Evolutionary conservation across 2,329 filamentous ascomycete species (phyloP).

Genomic region (Cladorrhinum sp.): DNA sequence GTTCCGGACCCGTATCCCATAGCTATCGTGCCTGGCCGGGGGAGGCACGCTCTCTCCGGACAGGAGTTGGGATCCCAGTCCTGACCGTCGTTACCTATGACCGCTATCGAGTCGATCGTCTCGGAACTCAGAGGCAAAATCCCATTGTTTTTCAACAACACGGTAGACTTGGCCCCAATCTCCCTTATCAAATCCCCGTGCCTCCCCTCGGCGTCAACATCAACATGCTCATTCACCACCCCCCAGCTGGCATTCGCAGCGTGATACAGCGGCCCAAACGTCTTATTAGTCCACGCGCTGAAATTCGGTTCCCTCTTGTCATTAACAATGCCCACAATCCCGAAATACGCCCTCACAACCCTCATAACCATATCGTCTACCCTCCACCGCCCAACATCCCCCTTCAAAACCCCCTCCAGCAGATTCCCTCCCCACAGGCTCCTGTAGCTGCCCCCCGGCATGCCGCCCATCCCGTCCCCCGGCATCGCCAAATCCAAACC

Average conservation of each 20-base stretch:
- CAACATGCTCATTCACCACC: conserved; percentile 62
- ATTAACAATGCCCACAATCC: conserved; percentile 31
- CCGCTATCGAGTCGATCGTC: conserved; percentile 51
- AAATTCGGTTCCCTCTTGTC: conserved; percentile 54
- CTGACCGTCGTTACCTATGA: conserved; percentile 72
- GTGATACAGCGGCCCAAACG: conserved; percentile 51
- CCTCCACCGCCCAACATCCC: conserved; percentile 67
- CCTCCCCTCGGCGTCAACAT: conserved; percentile 54
- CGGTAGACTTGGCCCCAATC: conserved; percentile 55
- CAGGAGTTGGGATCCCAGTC: conserved; percentile 66
- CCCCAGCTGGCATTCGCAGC: conserved; percentile 49
- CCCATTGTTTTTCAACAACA: conserved; percentile 61
- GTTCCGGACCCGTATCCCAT: conserved; percentile 87
- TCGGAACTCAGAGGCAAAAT: conserved; percentile 43
- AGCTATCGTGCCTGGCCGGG: conserved; percentile 64
- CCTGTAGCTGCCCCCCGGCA: conserved; percentile 62
- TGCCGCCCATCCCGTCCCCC: conserved; percentile 48
- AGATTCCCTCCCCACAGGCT: conserved; percentile 74
- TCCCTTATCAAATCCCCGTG: conserved; percentile 48
- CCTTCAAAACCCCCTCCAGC: conserved; percentile 67
- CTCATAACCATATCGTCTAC: conserved; percentile 68
- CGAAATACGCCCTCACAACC: conserved; percentile 44
- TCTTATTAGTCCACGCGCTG: conserved; percentile 66
- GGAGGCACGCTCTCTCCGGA: conserved; percentile 73
- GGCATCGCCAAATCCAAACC: conserved; percentile 72